Conservation (phyloP, 768 basidiomycete species). For the Suillus placidus region DNA sequence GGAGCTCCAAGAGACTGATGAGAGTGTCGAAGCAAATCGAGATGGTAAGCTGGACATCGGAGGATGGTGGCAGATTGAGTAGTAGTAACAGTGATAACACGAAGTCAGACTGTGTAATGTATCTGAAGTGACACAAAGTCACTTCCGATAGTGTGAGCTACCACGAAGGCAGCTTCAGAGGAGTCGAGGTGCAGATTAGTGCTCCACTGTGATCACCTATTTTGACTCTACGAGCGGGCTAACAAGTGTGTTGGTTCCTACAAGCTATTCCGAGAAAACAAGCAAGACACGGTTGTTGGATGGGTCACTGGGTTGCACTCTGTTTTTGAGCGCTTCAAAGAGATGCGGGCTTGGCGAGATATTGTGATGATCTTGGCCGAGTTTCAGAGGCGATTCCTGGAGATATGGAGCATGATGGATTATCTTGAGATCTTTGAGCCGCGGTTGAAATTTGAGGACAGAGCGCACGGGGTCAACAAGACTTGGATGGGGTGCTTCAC, state of each 20-base stretch:
- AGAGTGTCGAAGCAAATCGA: too few relatives aligned
- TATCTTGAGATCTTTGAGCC: background rate
- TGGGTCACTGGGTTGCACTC: background rate
- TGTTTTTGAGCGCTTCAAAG: background rate
- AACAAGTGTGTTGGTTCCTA: background rate
- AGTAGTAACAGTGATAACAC: background rate
- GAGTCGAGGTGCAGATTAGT: too few relatives aligned
- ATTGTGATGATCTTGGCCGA: slow-evolving; percentile 1
- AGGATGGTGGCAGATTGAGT: too few relatives aligned
- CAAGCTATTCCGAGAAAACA: background rate
- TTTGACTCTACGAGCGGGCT: background rate
- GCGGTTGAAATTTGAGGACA: background rate
- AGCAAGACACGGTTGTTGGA: background rate
- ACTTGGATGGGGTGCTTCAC: slow-evolving; percentile 9
- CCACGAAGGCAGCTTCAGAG: too few relatives aligned
- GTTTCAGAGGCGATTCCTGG: background rate
- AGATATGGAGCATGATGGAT: background rate
- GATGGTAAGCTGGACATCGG: too few relatives aligned
- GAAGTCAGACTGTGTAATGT: background rate
- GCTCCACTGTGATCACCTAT: background rate
- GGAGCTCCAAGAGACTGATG: too few relatives aligned
- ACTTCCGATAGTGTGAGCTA: too few relatives aligned
- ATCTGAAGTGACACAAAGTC: too few relatives aligned
- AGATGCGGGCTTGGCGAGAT: background rate
- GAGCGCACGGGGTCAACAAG: background rate